These are phyloP conservation scores for Linum tenue DNA, from an alignment of 345 rosid genomes.

Conservation along the genomic window DNA sequence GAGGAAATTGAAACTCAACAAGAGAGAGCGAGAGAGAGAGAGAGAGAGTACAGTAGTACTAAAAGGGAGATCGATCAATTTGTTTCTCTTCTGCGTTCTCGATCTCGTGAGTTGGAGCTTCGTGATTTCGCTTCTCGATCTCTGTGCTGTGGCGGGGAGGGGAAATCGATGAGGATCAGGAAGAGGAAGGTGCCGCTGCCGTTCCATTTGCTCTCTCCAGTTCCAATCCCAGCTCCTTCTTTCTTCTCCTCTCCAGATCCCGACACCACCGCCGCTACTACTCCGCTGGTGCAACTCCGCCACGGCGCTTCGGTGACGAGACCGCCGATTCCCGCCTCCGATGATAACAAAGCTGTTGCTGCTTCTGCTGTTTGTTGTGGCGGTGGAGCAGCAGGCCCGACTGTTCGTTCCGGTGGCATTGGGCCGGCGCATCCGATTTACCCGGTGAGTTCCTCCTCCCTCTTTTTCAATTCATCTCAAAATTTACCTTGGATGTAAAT, in stretches of 20 bases:
- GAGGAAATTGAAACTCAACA: not conserved
- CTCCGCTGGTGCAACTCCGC: constrained; percentile 52
- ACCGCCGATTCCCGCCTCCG: constrained; percentile 10
- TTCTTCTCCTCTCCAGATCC: constrained; percentile 60
- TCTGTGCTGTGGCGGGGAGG: too few species aligned
- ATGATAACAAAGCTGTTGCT: not conserved
- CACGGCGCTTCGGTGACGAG: constrained; percentile 5
- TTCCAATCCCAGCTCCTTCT: constrained; percentile 78
- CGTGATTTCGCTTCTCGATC: constrained; percentile 9
- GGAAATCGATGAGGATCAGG: constrained; percentile 73
- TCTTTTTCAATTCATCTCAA: too few species aligned
- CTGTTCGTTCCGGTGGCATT: constrained; percentile 1
- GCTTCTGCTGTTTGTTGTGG: constrained; percentile 9
- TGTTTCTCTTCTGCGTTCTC: not conserved
- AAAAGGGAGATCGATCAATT: not conserved
- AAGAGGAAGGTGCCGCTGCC: constrained; percentile 70
- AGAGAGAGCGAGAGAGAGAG: not conserved
- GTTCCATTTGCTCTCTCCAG: constrained; percentile 65
- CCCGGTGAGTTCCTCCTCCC: too few species aligned
- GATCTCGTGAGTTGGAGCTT: not conserved
- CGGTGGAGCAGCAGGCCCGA: constrained; percentile 9
- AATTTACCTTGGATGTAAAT: too few species aligned
- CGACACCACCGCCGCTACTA: constrained; percentile 41
- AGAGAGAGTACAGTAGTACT: not conserved
- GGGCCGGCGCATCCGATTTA: too few species aligned